These are phyloP conservation scores for Bruguiera sexangula DNA, from an alignment of 345 rosid genomes.

Conservation along the genomic window DNA sequence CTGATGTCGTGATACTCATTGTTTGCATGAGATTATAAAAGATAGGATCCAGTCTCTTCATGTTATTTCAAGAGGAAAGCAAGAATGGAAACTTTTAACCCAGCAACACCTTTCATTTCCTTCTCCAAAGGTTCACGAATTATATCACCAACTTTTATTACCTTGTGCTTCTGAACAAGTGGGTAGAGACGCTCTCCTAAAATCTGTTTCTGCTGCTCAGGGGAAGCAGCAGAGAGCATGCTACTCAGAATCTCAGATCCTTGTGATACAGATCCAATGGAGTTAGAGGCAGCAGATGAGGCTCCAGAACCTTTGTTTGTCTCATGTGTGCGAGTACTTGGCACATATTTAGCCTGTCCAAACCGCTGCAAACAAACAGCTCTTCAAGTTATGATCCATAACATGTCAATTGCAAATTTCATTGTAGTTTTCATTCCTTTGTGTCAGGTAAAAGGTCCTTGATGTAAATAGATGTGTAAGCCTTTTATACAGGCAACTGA, in stretches of 20 bases:
- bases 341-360: conserved; percentile 36
- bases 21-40: not conserved
- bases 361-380: conserved; percentile 24
- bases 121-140: not conserved
- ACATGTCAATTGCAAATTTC: too few relatives aligned
- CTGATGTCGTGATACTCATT: not conserved
- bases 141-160: conserved; percentile 9
- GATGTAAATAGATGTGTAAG: too few relatives aligned
- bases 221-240: conserved; percentile 57
- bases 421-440: too few relatives aligned
- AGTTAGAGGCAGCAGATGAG: conserved; percentile 21
- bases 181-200: conserved; percentile 65
- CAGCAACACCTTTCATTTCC: not conserved
- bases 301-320: conserved; percentile 36
- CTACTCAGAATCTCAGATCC: conserved; percentile 50
- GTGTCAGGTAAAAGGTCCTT: too few relatives aligned
- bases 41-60: not conserved
- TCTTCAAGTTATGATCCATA: not conserved
- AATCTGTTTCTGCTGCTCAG: conserved; percentile 56
- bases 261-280: conserved; percentile 29
- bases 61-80: not conserved
- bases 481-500: too few relatives aligned
- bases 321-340: conserved; percentile 42
- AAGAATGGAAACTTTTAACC: too few relatives aligned
- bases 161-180: conserved; percentile 59